phyloP scores from a whole-genome alignment of 805 yeast species.

The Nakazawaea pomicola region DNA sequence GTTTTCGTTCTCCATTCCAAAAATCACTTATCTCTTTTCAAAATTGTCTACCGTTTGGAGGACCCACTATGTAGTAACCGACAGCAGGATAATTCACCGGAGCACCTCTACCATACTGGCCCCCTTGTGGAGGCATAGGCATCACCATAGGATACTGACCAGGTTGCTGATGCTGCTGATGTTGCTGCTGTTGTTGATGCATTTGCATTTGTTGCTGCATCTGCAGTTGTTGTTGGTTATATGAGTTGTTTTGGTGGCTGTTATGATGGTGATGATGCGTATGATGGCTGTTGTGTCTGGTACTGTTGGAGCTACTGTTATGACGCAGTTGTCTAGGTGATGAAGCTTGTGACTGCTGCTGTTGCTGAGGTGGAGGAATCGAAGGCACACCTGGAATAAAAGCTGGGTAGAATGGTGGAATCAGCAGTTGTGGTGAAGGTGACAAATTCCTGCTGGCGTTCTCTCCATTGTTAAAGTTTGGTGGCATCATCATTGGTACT shows the following conservation, averaged over 20 bases:
- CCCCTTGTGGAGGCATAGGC: constrained; percentile 10
- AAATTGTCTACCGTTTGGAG: constrained; percentile 11
- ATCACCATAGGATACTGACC: constrained; percentile 12
- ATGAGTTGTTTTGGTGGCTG: not conserved
- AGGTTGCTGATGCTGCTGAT: constrained; percentile 6
- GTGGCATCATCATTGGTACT: constrained; percentile 11
- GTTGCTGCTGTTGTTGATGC: too few species aligned
- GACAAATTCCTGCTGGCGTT: constrained; percentile 3
- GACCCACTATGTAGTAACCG: constrained; percentile 8
- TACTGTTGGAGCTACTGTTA: not conserved
- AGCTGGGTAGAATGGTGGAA: constrained; percentile 8
- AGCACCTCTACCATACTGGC: constrained; percentile 5
- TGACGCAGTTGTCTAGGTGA: constrained; percentile 10
- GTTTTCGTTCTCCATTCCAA: too few species aligned
- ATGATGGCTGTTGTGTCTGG: not conserved
- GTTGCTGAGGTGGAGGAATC: constrained; percentile 6
- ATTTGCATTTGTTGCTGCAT: too few species aligned
- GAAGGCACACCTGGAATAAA: constrained; percentile 3
- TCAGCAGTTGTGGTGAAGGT: constrained; percentile 10
- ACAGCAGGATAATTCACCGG: constrained; percentile 2
- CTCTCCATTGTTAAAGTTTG: constrained; percentile 1
- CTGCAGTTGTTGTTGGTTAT: not conserved
- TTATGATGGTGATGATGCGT: not conserved
- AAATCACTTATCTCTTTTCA: too few species aligned
- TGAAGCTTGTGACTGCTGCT: not conserved